These are phyloP conservation scores for Talaromyces sp. DNA, from an alignment of 2,329 filamentous ascomycete genomes.

Conservation along the genomic window DNA sequence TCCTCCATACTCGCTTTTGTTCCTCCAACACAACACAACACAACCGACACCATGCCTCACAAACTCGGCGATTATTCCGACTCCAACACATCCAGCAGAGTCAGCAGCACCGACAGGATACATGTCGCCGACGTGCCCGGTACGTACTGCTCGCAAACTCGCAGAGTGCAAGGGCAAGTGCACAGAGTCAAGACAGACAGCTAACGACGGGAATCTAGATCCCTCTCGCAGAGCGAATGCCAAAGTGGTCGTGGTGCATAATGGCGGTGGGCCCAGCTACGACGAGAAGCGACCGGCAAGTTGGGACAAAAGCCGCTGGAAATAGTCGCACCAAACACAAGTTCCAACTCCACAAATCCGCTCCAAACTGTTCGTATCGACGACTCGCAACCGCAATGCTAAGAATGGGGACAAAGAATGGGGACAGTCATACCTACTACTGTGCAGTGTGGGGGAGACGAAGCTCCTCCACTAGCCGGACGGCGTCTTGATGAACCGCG, in stretches of 20 bases:
- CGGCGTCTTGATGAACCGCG: not conserved
- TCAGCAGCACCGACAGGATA: slow-evolving; percentile 11
- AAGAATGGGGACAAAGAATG: not conserved
- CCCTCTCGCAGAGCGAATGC: slow-evolving; percentile 10
- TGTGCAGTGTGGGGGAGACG: too few relatives aligned
- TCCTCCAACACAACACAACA: not conserved
- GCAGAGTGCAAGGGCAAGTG: not conserved
- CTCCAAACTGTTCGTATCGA: not conserved
- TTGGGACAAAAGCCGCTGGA: slow-evolving; percentile 14
- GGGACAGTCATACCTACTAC: not conserved
- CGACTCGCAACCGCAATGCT: not conserved
- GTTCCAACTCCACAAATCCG: too few relatives aligned
- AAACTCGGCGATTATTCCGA: slow-evolving; percentile 11
- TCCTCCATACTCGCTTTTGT: not conserved
- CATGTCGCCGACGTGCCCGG: slow-evolving; percentile 8
- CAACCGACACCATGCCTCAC: slow-evolving; percentile 9
- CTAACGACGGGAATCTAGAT: slow-evolving; percentile 12
- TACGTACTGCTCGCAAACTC: not conserved
- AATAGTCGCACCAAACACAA: slow-evolving; percentile 8
- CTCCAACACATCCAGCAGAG: slow-evolving; percentile 11
- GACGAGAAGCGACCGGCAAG: slow-evolving; percentile 13
- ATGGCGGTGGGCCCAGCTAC: slow-evolving; percentile 13
- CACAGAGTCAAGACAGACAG: not conserved
- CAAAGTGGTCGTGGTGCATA: slow-evolving; percentile 13
- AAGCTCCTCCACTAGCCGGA: not conserved